Evolutionary conservation across 2,329 filamentous ascomycete species (phyloP), one percentile per base, ranked within the genome.

Genomic region (Magnaporthiopsis rhizophila): DNA sequence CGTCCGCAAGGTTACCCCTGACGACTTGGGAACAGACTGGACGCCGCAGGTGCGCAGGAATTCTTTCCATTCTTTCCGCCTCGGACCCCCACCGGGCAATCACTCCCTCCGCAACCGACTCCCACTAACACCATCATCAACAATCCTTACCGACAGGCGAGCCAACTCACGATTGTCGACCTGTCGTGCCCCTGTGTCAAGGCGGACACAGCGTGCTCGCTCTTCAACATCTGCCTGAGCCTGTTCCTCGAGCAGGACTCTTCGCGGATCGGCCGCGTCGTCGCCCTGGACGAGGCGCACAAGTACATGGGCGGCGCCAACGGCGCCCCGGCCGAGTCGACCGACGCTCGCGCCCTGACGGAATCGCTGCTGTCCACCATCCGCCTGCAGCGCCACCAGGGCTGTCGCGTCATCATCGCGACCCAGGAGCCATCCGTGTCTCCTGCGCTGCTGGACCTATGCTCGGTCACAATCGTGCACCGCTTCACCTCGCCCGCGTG

Each of bases 381-480:
- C 67, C 83, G 90, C 0, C 79, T 88, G 24, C 89, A 94, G 73
- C 85, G 89, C 0, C 90, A 94, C 70, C 74, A 86, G 0, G 89
- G 82, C 0, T 80, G 83, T 0, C 82, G 90, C 0, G 79, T 92
- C 5, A 72, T 94, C 58, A 87, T 94, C 38, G 87, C 89, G 0
- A 94, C 90, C 0, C 89, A 95, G 71, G 90, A 94, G 69, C 90
- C 90, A 0, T 91, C 88, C 0, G 80, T 93, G 4, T 88, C 87
- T 0, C 84, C 86, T 0, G 80, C 81, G 21, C 80, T 95, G 0
- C 79, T 94, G 0, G 89, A 91, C 63, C 77, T 94, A 0, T 92
- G 87, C 72, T 87, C 85, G 0, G 76, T 90, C n/a, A 89, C 86
- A 0, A 80, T 92, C 21, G 85, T 92, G 0, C 89, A 93, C 70